phyloP scores from a whole-genome alignment of 139 green algal genomes.

The Chloropicon primus region DNA sequence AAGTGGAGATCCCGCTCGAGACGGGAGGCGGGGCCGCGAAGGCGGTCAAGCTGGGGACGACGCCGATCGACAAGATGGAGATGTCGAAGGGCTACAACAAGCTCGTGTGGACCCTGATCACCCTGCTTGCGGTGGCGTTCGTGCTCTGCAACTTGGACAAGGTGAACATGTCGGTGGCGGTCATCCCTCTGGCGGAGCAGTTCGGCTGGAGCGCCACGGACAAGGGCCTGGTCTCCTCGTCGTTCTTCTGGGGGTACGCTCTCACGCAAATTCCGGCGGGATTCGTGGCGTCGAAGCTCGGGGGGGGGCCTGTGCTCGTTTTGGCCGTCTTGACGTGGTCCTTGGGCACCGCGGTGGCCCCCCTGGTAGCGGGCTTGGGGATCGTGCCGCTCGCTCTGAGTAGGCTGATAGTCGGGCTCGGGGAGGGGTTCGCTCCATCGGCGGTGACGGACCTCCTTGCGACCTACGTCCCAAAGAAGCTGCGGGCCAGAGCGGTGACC shows the following conservation, averaged over 20 bases:
- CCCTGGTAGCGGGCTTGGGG: conserved; percentile 30
- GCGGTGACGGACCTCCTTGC: conserved; percentile 57
- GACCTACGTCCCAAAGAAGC: conserved; percentile 28
- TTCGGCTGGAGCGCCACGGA: conserved; percentile 61
- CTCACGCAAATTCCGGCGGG: conserved; percentile 76
- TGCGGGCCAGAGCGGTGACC: conserved; percentile 28
- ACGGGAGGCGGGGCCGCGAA: neutral
- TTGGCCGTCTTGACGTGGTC: conserved; percentile 70
- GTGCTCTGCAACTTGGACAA: conserved; percentile 96
- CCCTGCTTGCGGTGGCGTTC: conserved; percentile 36
- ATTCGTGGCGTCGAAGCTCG: conserved; percentile 64
- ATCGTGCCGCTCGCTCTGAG: conserved; percentile 3
- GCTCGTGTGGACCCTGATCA: conserved; percentile 22
- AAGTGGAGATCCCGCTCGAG: neutral
- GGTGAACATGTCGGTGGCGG: conserved; percentile 84
- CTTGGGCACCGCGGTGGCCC: conserved; percentile 55
- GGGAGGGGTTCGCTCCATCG: conserved; percentile 18
- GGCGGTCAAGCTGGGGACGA: neutral
- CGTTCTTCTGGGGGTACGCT: conserved; percentile 91
- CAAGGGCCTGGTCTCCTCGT: conserved; percentile 63
- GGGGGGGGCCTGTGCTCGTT: conserved; percentile 67
- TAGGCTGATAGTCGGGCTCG: neutral
- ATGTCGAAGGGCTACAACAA: neutral
- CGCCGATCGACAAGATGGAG: neutral
- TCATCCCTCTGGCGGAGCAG: conserved; percentile 73